Percentiles rank a stretch among this genome's conserved stretches.
Conservation (phyloP, 306 rosid species). For the Vicia sativa region DNA sequence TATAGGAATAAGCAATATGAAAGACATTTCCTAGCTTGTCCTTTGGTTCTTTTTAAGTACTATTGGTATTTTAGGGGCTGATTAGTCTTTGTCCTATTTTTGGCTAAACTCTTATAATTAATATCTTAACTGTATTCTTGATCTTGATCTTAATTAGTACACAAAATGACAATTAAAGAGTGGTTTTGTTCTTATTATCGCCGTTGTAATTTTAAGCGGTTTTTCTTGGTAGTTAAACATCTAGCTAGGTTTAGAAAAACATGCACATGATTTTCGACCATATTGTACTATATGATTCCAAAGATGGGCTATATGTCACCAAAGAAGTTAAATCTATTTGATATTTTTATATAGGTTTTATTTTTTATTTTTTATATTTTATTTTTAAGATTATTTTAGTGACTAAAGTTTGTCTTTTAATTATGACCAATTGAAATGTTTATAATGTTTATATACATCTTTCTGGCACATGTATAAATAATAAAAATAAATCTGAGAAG, state of each 20-base stretch:
- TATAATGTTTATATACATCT: no score
- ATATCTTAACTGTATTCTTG: constrained; percentile 13
- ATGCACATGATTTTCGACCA: background rate
- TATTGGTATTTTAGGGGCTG: constrained; percentile 36
- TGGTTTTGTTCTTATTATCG: constrained; percentile 38
- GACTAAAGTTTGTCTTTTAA: no score
- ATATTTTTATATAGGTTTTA: no score
- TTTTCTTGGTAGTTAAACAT: constrained; percentile 39
- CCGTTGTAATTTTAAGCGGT: constrained; percentile 36
- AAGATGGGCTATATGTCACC: background rate
- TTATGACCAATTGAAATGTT: no score
- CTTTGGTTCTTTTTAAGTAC: constrained; percentile 37
- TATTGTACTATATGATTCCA: background rate
- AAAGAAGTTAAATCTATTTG: no score
- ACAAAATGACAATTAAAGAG: constrained; percentile 32
- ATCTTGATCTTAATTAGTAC: constrained; percentile 27
- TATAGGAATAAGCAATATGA: constrained; percentile 25
- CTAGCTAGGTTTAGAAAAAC: constrained; percentile 20
- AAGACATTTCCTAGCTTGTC: constrained; percentile 32
- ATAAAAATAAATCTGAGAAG: no score
- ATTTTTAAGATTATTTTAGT: no score
- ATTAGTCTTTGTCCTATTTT: constrained; percentile 20
- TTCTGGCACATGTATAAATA: no score
- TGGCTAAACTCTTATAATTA: constrained; percentile 16
- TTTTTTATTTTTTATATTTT: no score